Evolutionary conservation across 306 rosid species (phyloP).

Genomic region (Cicer bijugum): DNA sequence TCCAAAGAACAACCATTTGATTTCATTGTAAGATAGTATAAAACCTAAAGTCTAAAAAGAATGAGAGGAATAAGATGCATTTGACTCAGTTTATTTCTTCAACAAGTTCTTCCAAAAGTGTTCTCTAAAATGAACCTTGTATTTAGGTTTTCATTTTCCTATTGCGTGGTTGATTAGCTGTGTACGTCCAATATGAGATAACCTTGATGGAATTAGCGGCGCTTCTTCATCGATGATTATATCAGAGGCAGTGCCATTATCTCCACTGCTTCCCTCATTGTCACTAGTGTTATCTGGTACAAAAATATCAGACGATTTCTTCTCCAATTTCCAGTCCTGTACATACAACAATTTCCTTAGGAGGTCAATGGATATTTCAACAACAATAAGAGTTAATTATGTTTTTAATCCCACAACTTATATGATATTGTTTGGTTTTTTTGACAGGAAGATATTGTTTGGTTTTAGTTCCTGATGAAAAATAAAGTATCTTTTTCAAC

Average conservation of each 20-base stretch:
- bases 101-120: not conserved
- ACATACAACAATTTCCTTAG: conserved; percentile 5
- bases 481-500: no score
- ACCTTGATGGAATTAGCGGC: conserved; percentile 72
- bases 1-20: conserved; percentile 1
- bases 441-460: no score
- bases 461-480: no score
- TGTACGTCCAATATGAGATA: conserved; percentile 71
- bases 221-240: conserved; percentile 65
- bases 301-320: conserved; percentile 76
- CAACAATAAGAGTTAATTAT: not conserved
- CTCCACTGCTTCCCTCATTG: conserved; percentile 48
- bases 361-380: not conserved
- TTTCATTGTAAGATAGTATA: not conserved
- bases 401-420: no score
- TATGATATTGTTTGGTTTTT: no score
- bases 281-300: conserved; percentile 47
- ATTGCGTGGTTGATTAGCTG: conserved; percentile 57
- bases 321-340: conserved; percentile 90
- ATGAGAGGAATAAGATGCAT: conserved; percentile 47
- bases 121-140: not conserved
- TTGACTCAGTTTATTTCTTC: conserved; percentile 32
- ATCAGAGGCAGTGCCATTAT: conserved; percentile 52
- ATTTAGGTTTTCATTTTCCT: conserved; percentile 42
- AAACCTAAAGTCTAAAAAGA: conserved; percentile 45